Evolutionary conservation across 2,329 filamentous ascomycete genomes (phyloP).

Genomic region (Monilinia laxa): DNA sequence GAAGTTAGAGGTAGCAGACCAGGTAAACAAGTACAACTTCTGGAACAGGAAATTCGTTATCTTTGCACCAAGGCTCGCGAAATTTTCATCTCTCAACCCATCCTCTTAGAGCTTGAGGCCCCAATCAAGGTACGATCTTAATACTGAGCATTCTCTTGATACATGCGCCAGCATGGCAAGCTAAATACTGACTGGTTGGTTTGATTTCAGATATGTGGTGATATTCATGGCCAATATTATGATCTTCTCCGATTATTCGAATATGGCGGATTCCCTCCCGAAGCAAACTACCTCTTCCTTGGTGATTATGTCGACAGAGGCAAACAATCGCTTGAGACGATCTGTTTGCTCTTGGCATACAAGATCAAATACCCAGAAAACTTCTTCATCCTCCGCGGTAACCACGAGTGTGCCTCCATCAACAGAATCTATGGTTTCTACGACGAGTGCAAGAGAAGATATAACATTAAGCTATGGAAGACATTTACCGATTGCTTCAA

Average conservation of each 20-base stretch:
- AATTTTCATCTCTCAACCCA: slow-evolving; percentile 99
- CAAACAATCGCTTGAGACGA: slow-evolving; percentile 98
- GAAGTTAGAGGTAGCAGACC: slow-evolving; percentile 97
- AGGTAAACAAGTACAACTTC: slow-evolving; percentile 95
- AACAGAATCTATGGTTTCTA: slow-evolving; percentile 99
- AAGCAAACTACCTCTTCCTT: slow-evolving; percentile 99
- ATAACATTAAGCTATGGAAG: slow-evolving; percentile 99
- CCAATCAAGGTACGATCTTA: slow-evolving; percentile 81
- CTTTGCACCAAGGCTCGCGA: slow-evolving; percentile 98
- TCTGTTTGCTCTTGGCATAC: slow-evolving; percentile 93
- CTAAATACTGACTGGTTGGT: slow-evolving; percentile 25
- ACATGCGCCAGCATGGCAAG: background rate
- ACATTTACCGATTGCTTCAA: slow-evolving; percentile 99
- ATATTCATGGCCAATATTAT: slow-evolving; percentile 99
- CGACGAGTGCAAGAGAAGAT: slow-evolving; percentile 98
- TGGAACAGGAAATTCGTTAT: slow-evolving; percentile 94
- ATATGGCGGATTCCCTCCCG: slow-evolving; percentile 95
- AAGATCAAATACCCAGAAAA: slow-evolving; percentile 99
- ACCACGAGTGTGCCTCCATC: slow-evolving; percentile 98
- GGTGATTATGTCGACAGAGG: slow-evolving; percentile 98
- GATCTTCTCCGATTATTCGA: slow-evolving; percentile 96
- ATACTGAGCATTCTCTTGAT: background rate
- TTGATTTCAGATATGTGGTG: slow-evolving; percentile 81
- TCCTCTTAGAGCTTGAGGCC: slow-evolving; percentile 93
- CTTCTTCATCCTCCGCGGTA: slow-evolving; percentile 97